Evolutionary conservation across 352 stramenopile species (phyloP).

Genomic region (Phytophthora tentaculata): DNA sequence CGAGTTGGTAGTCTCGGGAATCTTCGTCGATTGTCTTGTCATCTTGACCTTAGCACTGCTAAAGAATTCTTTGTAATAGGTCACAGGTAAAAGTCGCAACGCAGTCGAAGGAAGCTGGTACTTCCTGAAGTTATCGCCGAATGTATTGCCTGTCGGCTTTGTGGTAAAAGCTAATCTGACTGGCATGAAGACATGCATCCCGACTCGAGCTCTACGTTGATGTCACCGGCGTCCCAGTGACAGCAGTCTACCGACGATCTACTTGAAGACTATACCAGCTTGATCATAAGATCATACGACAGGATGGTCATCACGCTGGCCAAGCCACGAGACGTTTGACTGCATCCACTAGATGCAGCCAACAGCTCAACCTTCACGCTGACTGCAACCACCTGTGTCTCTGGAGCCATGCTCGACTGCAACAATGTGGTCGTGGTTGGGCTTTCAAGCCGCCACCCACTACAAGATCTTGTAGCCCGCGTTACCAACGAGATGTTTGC

Average conservation of each 20-base stretch:
- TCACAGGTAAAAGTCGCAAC: neutral
- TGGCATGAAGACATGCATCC: neutral
- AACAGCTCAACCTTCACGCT: too few species aligned
- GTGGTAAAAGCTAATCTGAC: neutral
- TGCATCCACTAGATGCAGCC: too few species aligned
- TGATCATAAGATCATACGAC: too few species aligned
- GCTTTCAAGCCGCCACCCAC: slow-evolving; percentile 1
- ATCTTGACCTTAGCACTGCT: neutral
- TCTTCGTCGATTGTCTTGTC: neutral
- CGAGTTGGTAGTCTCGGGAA: too few species aligned
- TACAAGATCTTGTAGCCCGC: too few species aligned
- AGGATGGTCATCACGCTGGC: neutral
- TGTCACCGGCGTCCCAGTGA: neutral
- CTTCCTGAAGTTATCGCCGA: neutral
- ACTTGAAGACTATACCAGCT: too few species aligned
- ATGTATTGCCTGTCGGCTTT: neutral
- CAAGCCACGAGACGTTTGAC: too few species aligned
- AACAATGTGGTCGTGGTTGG: neutral
- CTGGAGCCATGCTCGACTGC: neutral
- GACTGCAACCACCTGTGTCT: neutral
- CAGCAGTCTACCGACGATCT: too few species aligned
- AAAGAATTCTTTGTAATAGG: neutral
- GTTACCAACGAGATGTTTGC: too few species aligned
- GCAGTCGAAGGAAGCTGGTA: too few species aligned
- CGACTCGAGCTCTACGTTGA: neutral